These are phyloP conservation scores for Jamesozyma spencerorum DNA, from an alignment of 805 yeast species.

Conservation along the genomic window DNA sequence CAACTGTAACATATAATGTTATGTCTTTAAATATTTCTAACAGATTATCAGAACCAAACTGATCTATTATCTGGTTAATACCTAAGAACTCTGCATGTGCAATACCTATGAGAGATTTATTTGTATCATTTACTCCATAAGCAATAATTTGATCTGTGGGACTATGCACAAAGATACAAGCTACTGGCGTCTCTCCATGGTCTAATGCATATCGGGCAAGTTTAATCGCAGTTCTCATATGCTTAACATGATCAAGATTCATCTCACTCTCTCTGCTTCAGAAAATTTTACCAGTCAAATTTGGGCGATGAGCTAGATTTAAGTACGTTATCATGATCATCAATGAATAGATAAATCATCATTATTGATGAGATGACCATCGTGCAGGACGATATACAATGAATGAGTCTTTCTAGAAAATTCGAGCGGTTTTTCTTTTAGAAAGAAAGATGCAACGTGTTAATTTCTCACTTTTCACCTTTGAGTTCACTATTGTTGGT, in stretches of 20 bases:
- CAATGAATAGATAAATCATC: too few species aligned
- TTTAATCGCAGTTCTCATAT: conserved; percentile 44
- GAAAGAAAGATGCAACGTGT: too few species aligned
- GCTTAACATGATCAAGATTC: conserved; percentile 23
- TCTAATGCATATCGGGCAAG: conserved; percentile 58
- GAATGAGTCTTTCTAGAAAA: too few species aligned
- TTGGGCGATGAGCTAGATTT: too few species aligned
- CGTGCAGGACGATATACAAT: too few species aligned
- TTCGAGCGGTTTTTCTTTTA: too few species aligned
- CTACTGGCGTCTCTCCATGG: conserved; percentile 75
- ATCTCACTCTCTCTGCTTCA: too few species aligned
- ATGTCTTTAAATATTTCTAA: conserved; percentile 41
- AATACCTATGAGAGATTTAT: conserved; percentile 74
- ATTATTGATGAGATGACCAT: too few species aligned
- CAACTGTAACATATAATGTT: conserved; percentile 85
- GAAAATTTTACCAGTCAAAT: too few species aligned
- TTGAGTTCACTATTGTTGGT: too few species aligned
- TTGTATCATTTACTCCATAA: conserved; percentile 79
- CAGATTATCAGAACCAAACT: conserved; percentile 18
- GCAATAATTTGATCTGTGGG: conserved; percentile 45
- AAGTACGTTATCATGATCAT: too few species aligned
- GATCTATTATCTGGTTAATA: conserved; percentile 42
- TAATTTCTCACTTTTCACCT: too few species aligned
- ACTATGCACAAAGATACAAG: conserved; percentile 56
- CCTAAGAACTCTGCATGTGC: conserved; percentile 90